Evolutionary conservation across 345 rosid genomes (phyloP).

Genomic region (Citrus mangshanensis): DNA sequence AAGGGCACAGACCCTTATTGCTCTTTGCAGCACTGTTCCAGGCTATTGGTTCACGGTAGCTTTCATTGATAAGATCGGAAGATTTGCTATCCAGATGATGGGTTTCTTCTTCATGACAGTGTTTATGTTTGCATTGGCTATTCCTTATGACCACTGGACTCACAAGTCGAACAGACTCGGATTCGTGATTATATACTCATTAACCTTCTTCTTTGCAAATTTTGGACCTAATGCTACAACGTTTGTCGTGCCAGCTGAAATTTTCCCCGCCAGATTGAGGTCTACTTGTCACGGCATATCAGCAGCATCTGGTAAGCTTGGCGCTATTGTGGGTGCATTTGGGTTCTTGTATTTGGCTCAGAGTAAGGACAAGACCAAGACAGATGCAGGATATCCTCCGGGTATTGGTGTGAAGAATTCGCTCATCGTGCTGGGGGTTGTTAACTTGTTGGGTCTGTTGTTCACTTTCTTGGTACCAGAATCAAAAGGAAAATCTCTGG

Average conservation of each 20-base stretch:
- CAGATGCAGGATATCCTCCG: slow-evolving; percentile 85
- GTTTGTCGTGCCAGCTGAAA: slow-evolving; percentile 85
- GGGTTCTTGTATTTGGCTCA: slow-evolving; percentile 86
- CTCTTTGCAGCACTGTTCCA: slow-evolving; percentile 74
- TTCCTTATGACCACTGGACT: slow-evolving; percentile 84
- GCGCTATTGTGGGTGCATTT: slow-evolving; percentile 88
- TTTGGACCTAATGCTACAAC: slow-evolving; percentile 92
- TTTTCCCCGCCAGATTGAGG: slow-evolving; percentile 84
- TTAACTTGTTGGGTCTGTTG: slow-evolving; percentile 59
- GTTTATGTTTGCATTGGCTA: slow-evolving; percentile 82
- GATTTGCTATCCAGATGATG: slow-evolving; percentile 79
- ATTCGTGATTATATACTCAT: slow-evolving; percentile 62
- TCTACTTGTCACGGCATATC: slow-evolving; percentile 91
- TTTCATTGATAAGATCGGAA: slow-evolving; percentile 59
- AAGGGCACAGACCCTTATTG: slow-evolving; percentile 80
- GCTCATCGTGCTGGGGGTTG: slow-evolving; percentile 52
- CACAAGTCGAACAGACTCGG: slow-evolving; percentile 69
- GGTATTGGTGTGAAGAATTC: slow-evolving; percentile 86
- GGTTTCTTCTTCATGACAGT: slow-evolving; percentile 94
- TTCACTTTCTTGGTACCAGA: slow-evolving; percentile 88
- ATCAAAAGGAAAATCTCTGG: slow-evolving; percentile 77
- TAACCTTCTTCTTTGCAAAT: slow-evolving; percentile 87
- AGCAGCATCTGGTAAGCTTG: slow-evolving; percentile 80
- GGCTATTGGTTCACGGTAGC: slow-evolving; percentile 90
- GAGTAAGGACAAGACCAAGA: slow-evolving; percentile 56